Evolutionary conservation across 78 protist genomes (phyloP).

Genomic region (Dictyostelium capitatum): DNA sequence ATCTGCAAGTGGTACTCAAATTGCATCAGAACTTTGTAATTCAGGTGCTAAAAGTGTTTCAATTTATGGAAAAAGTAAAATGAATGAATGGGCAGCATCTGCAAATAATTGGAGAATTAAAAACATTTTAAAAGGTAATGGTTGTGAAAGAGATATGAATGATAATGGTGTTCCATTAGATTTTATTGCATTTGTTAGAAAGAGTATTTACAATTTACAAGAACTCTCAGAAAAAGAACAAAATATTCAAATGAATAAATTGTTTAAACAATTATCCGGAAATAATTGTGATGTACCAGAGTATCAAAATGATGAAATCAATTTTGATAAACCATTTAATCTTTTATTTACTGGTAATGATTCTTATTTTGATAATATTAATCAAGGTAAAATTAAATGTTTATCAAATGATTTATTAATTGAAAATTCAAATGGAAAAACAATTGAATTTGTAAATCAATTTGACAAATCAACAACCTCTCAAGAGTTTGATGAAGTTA

Average conservation of each 20-base stretch:
- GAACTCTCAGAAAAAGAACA: neutral
- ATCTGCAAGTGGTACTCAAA: neutral
- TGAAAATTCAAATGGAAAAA: neutral
- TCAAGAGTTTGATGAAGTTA: neutral
- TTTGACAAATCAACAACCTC: neutral
- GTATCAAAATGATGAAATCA: neutral
- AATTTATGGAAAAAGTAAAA: neutral
- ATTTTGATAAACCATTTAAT: neutral
- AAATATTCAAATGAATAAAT: neutral
- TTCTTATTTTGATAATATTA: neutral
- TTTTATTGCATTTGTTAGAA: neutral
- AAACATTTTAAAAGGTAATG: neutral
- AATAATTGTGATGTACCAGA: neutral
- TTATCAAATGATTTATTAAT: neutral
- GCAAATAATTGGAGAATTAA: neutral
- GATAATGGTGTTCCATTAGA: neutral
- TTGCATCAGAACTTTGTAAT: neutral
- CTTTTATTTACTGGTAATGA: neutral
- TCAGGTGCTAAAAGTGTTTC: neutral
- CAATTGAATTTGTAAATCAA: neutral
- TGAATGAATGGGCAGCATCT: neutral
- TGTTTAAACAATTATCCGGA: neutral
- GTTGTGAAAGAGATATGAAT: neutral
- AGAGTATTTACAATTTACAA: neutral
- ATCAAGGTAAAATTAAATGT: neutral